Evolutionary conservation across 2,329 filamentous ascomycete species (phyloP).

Genomic region (Neurospora sp.): DNA sequence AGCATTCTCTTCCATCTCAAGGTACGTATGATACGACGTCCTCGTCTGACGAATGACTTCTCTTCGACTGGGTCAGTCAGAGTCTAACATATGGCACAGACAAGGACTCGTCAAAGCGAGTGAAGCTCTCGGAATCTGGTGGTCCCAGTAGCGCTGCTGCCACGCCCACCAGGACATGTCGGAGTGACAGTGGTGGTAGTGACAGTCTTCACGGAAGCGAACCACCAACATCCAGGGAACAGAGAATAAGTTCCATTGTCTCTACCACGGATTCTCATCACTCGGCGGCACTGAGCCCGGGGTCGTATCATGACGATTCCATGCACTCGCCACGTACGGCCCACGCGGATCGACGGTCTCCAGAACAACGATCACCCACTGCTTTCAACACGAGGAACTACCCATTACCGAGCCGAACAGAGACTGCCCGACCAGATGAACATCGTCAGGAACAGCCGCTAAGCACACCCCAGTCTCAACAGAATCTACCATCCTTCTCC

Average conservation of each 20-base stretch:
- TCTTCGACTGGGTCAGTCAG: background rate
- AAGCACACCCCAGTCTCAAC: conserved; percentile 17
- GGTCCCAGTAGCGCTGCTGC: conserved; percentile 28
- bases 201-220: conserved; percentile 40
- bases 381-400: conserved; percentile 15
- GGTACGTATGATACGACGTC: conserved; percentile 29
- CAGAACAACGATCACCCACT: conserved; percentile 20
- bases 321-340: conserved; percentile 32
- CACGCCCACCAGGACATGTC: conserved; percentile 28
- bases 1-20: conserved; percentile 50
- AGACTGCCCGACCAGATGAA: conserved; percentile 18
- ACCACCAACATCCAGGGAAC: conserved; percentile 35
- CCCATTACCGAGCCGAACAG: conserved; percentile 18
- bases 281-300: conserved; percentile 28
- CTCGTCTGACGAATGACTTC: background rate
- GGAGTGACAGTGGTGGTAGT: conserved; percentile 33
- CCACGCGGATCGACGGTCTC: conserved; percentile 25
- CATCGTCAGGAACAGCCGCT: conserved; percentile 20
- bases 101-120: conserved; percentile 39
- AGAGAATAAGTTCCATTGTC: conserved; percentile 37
- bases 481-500: conserved; percentile 36
- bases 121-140: conserved; percentile 33
- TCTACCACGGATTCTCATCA: conserved; percentile 37
- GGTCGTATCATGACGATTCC: conserved; percentile 31
- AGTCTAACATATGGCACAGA: conserved; percentile 22